Conservation (phyloP, 116 monocot species). For the Phalaenopsis hybrid region DNA sequence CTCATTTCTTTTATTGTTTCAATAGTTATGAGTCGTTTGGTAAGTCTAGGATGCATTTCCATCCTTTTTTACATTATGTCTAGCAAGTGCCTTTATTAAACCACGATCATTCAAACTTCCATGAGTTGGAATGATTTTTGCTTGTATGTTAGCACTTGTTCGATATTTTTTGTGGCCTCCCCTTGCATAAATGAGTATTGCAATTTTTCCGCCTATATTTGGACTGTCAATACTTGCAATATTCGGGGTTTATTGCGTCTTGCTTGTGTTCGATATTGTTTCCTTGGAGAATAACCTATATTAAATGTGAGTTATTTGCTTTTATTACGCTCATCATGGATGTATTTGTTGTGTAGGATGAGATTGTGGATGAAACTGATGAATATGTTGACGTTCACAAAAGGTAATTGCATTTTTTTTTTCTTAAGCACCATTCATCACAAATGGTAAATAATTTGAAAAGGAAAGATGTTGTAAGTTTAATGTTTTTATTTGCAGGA, state of each 20-base stretch:
- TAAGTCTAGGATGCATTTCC: not conserved
- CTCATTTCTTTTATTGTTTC: not conserved
- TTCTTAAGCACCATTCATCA: not conserved
- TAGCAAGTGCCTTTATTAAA: not conserved
- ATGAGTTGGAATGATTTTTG: not conserved
- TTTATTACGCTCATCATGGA: not conserved
- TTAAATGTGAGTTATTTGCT: not conserved
- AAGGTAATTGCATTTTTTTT: constrained; percentile 36
- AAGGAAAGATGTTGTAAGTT: not conserved
- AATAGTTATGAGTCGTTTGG: not conserved
- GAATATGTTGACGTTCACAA: constrained; percentile 99
- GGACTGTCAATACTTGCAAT: not conserved
- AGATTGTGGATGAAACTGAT: constrained; percentile 98
- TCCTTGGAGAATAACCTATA: not conserved
- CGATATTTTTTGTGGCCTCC: not conserved
- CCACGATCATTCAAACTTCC: not conserved
- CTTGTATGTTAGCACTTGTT: not conserved
- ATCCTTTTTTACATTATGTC: not conserved
- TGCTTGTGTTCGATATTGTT: not conserved
- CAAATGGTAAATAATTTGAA: constrained; percentile 1
- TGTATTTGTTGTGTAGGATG: constrained; percentile 61
- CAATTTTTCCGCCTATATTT: not conserved
- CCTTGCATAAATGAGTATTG: not conserved
- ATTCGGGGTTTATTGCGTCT: not conserved
- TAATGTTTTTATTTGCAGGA: constrained; percentile 43